These are phyloP conservation scores for Paramecium sexaurelia DNA, from an alignment of 73 alveolate species.

Conservation along the genomic window DNA sequence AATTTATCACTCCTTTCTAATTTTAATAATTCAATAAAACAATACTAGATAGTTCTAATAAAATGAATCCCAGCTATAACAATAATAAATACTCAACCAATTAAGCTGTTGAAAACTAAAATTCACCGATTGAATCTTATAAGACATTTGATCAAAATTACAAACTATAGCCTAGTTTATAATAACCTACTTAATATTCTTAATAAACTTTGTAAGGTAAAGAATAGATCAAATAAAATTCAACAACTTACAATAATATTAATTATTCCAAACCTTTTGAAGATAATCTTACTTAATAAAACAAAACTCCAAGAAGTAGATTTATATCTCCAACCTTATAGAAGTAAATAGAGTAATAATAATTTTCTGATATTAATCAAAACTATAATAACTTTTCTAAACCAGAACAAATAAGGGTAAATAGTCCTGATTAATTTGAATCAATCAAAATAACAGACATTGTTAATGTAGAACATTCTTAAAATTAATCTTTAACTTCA, in stretches of 20 bases:
- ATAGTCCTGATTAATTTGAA: constrained; percentile 33
- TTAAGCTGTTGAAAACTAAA: neutral
- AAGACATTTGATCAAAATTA: neutral
- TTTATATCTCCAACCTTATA: neutral
- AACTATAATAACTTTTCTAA: neutral
- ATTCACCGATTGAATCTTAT: neutral
- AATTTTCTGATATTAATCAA: neutral
- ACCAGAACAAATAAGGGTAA: neutral
- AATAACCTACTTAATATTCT: neutral
- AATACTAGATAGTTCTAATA: neutral
- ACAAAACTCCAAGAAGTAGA: neutral
- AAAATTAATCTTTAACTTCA: neutral
- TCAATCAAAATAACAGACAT: neutral
- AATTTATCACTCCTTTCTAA: neutral
- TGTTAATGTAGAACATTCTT: neutral
- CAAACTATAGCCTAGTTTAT: neutral
- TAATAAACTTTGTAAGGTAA: neutral
- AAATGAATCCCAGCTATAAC: neutral
- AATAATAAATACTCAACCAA: neutral
- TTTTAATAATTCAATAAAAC: neutral
- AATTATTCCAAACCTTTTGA: neutral
- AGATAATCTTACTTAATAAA: neutral
- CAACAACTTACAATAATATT: neutral
- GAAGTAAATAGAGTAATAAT: neutral
- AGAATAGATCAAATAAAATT: neutral